Evolutionary conservation across 257 asterid species (phyloP), one percentile per base, ranked within the genome.

Genomic region (Datura wrightii): DNA sequence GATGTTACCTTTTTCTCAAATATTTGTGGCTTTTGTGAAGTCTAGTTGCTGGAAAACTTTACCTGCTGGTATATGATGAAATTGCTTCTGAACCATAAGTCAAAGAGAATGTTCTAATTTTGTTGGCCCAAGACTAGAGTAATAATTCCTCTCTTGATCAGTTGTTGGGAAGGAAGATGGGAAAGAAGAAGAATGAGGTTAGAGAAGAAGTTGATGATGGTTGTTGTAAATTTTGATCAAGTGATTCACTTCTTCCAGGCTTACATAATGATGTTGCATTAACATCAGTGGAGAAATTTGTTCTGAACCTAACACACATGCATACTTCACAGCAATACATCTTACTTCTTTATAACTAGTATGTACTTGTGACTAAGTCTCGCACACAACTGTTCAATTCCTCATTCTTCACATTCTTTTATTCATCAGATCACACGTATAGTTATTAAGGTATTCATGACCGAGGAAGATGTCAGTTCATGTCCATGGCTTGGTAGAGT

Each of bases 231-330:
- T 39, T 69, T 16, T 41, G 34, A 41, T 69, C 79, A 39, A 67
- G 16, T 8, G 78, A 69, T 39, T 69, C 34, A 69, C 52, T 69
- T 69, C 50, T 15, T 39, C 78, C 76, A 66, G 50, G 52, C 78
- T 69, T 69, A 69, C 78, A 39, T 39, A 69, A 69, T 69, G 78
- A 39, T 8, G 34, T 69, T 69, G 52, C 52, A 8, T 69, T 39
- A 69, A 69, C 78, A 67, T 39, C 24, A 66, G 50, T 14, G 76
- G 48, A 66, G n/a, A 66, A 67, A 67, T 39, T 67, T 15, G 78
- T 39, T 66, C 24, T 15, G 76, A 66, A 66, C 3, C 11, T 36
- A 66, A 14, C 46, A 36, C 24, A 1, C 76, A 66, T 66, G 24
- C 24, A 36, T 66, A 14, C 50, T 67, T 67, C 76, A 13, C 50